Base-by-base conservation (phyloP, 805 yeast genomes). In the Cyberlindnera xylosilytica region DNA sequence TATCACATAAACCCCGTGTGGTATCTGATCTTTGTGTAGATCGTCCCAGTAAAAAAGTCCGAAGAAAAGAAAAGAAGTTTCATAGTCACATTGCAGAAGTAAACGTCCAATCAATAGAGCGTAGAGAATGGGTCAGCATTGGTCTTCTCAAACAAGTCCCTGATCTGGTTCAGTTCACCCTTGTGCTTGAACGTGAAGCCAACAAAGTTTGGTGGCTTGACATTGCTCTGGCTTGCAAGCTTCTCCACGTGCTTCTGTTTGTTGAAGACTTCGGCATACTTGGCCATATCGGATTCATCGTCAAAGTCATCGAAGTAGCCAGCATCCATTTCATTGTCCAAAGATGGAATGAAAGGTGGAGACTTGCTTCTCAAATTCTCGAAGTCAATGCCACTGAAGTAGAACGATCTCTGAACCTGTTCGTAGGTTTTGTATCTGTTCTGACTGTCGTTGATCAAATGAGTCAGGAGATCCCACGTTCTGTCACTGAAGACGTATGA, bases 281-380 rank as follows among this genome's bases (percentile, higher is more conserved):
- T 90, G 48, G 91, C 93, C 98, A 93, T 89, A 62, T 91, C 96
- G 36, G 86, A 89, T 62, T 91, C 98, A 63, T 89, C 93, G 45
- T 87, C 87, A 63, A 93, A 93, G 64, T 93, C 99, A 66, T 93
- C 99, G 61, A 93, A 93, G 66, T 93, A 93, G 1, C 99, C 99
- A 0, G 98, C 98, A 66, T 93, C 99, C 49, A 89, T 93, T 57
- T 93, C 99, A 47, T 89, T 87, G 60, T 93, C 98, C 50, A 93
- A 73, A 56, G 95, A 97, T 3, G 99, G 99, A 16, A 93, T 86
- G 63, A 93, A 93, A 27, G 99, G 99, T 4, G 99, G 97, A 18
- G 82, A 74, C 47, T 80, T 74, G 24, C 64, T 67, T 57, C 97
- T 75, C 52, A 93, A 64, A 10, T 66, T 66, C 6, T 73, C 78